A percentile compares a stretch with the other conserved stretches of the same genome.
phyloP scores from a whole-genome alignment of 148 eudicot species.

The Vaccinium vitisidaea region DNA sequence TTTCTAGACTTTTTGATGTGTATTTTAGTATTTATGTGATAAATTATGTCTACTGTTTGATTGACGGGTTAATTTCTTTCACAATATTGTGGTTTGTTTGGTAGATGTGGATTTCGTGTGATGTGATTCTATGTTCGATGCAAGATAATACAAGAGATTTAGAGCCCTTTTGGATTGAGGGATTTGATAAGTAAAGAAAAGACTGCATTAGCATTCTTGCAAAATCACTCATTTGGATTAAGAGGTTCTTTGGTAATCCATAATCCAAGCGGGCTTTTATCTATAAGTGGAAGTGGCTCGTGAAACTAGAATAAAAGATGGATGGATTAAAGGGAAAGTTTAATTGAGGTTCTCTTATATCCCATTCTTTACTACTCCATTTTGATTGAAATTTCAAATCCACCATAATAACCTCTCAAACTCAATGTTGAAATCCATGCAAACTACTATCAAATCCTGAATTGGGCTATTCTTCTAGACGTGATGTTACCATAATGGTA shows the following conservation, averaged over 20 bases:
- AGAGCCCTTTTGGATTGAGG: neutral
- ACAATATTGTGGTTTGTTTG: neutral
- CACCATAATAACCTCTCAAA: neutral
- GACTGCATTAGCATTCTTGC: no score
- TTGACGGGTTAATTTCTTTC: constrained; percentile 3
- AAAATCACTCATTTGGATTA: no score
- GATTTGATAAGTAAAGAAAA: no score
- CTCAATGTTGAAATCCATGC: neutral
- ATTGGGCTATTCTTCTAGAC: neutral
- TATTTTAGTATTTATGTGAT: neutral
- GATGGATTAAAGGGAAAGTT: neutral
- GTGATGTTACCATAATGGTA: neutral
- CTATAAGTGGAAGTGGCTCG: neutral
- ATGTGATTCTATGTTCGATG: neutral
- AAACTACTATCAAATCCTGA: neutral
- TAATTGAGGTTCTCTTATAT: neutral
- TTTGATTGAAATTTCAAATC: neutral
- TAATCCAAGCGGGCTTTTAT: no score
- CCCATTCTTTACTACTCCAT: neutral
- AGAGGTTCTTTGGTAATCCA: no score
- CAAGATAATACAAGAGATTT: neutral
- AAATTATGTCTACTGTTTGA: neutral
- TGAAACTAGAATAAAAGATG: neutral
- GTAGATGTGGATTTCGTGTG: neutral
- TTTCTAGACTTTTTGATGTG: neutral